Percentiles rank a stretch among this genome's conserved stretches.
Conservation (phyloP, 192 early-diverging fungal species). For the Phycomyces nitens region DNA sequence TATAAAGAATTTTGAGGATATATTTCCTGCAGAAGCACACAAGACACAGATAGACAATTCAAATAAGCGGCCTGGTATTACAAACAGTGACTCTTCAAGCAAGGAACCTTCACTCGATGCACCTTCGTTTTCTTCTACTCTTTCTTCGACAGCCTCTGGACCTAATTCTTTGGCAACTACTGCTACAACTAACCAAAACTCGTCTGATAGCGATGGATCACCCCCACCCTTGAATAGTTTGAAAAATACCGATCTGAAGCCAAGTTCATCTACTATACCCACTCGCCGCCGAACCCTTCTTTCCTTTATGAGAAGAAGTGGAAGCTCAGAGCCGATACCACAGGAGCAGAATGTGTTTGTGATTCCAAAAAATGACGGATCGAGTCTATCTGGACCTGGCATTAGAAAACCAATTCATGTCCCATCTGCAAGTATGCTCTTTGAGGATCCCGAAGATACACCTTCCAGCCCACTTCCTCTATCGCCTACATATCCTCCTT, state of each 20-base stretch:
- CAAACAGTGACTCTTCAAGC: background rate
- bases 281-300: slow-evolving; percentile 3
- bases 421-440: slow-evolving; percentile 18
- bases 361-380: background rate
- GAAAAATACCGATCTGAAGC: background rate
- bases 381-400: background rate
- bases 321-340: background rate
- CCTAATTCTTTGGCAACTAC: background rate
- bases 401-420: background rate
- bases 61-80: background rate
- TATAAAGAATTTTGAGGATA: slow-evolving; percentile 37
- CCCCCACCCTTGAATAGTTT: too few species aligned
- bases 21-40: slow-evolving; percentile 33
- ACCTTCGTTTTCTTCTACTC: background rate
- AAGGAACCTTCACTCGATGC: background rate
- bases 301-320: slow-evolving; percentile 13
- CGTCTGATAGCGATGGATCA: background rate
- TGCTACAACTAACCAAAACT: background rate
- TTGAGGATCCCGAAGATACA: slow-evolving; percentile 29
- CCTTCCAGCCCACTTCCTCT: background rate
- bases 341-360: background rate
- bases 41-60: slow-evolving; percentile 22
- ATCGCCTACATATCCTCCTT: background rate
- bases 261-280: background rate
- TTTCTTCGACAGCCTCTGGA: background rate